Evolutionary conservation across 2,329 filamentous ascomycete genomes (phyloP).

Genomic region (Cladosporium sp.): DNA sequence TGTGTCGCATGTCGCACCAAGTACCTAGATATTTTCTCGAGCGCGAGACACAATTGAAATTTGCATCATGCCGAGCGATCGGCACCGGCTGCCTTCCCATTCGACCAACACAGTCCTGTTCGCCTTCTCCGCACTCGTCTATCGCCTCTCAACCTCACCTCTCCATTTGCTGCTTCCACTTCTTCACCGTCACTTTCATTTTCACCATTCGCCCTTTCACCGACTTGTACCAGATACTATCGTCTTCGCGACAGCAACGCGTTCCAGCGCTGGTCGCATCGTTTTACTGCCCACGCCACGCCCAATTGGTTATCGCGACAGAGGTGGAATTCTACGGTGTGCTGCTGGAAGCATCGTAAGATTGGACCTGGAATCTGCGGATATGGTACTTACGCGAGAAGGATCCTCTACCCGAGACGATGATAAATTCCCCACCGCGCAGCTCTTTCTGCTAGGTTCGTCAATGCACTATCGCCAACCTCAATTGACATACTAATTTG

Average conservation of each 20-base stretch:
- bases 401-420: constrained; percentile 54
- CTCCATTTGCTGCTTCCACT: neutral
- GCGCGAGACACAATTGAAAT: neutral
- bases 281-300: neutral
- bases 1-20: no score
- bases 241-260: neutral
- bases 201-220: neutral
- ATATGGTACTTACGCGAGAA: constrained; percentile 57
- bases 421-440: constrained; percentile 73
- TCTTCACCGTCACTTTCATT: neutral
- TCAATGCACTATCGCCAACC: constrained; percentile 15
- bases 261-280: neutral
- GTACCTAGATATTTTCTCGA: neutral
- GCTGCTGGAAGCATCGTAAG: constrained; percentile 19
- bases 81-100: constrained; percentile 4
- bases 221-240: no score
- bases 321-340: constrained; percentile 7
- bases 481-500: neutral
- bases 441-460: constrained; percentile 81
- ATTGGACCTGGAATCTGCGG: constrained; percentile 13
- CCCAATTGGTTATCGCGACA: neutral
- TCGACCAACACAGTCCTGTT: neutral
- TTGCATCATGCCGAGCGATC: constrained; percentile 5
- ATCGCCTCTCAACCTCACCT: neutral
- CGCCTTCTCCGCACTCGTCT: neutral